Conservation (phyloP, 129 eudicot species). For the Logfia minima region DNA sequence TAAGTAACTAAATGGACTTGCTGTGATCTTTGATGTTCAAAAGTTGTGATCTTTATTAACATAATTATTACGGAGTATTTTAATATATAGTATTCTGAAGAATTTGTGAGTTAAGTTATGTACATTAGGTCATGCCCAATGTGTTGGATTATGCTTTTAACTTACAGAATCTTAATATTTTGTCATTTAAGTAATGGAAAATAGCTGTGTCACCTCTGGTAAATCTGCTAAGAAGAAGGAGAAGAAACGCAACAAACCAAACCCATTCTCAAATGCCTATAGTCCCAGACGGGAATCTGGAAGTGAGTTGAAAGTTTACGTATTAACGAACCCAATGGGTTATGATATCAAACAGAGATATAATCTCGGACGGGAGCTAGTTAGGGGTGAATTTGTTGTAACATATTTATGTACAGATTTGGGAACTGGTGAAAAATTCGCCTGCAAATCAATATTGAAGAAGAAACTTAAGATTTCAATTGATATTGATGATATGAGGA, state of each 20-base stretch:
- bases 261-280: slow-evolving; percentile 50
- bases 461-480: slow-evolving; percentile 74
- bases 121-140: background rate
- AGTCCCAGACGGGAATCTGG: slow-evolving; percentile 43
- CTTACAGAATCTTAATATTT: slow-evolving; percentile 31
- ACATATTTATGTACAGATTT: slow-evolving; percentile 78
- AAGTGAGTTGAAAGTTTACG: slow-evolving; percentile 41
- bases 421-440: slow-evolving; percentile 50
- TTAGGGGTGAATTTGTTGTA: slow-evolving; percentile 81
- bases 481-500: slow-evolving; percentile 78
- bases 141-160: background rate
- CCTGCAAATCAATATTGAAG: slow-evolving; percentile 78
- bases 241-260: slow-evolving; percentile 46
- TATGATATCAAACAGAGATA: slow-evolving; percentile 46
- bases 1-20: background rate
- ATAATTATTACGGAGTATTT: background rate
- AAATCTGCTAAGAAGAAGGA: slow-evolving; percentile 40
- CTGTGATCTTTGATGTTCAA: background rate
- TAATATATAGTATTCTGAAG: background rate
- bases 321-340: slow-evolving; percentile 60
- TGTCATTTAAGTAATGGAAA: slow-evolving; percentile 53
- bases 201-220: slow-evolving; percentile 58
- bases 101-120: background rate
- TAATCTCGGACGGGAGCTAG: slow-evolving; percentile 69
- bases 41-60: background rate